These are phyloP conservation scores for Penicillium sp. DNA, from an alignment of 2,329 filamentous ascomycete genomes.

Conservation along the genomic window DNA sequence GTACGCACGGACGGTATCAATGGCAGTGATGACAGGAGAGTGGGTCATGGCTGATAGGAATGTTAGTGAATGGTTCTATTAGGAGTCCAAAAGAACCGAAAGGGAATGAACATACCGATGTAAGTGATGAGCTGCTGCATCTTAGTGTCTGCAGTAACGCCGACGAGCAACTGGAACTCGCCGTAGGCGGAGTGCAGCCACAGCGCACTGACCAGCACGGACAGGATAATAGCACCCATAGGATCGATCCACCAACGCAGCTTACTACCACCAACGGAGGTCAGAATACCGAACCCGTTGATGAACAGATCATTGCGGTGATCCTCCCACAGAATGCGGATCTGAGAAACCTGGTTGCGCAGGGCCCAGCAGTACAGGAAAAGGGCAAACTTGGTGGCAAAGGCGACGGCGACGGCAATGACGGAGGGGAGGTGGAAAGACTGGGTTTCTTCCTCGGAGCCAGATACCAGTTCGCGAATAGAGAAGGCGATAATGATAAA, in stretches of 20 bases:
- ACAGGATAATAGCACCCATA: constrained; percentile 82
- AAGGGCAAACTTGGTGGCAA: constrained; percentile 75
- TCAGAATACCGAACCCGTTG: constrained; percentile 90
- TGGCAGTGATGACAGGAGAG: constrained; percentile 73
- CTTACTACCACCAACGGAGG: constrained; percentile 86
- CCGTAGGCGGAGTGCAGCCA: constrained; percentile 84
- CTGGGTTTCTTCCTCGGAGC: constrained; percentile 54
- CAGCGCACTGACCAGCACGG: constrained; percentile 70
- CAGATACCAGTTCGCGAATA: constrained; percentile 63
- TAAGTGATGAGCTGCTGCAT: constrained; percentile 95
- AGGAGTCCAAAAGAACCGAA: background rate
- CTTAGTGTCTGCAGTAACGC: constrained; percentile 79
- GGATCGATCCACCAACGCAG: constrained; percentile 94
- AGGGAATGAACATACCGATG: constrained; percentile 59
- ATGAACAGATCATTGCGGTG: constrained; percentile 97
- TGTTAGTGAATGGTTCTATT: constrained; percentile 4
- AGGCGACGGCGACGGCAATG: constrained; percentile 80
- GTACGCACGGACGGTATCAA: constrained; percentile 94
- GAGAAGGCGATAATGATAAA: constrained; percentile 91
- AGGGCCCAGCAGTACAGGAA: constrained; percentile 93
- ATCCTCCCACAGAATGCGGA: constrained; percentile 92
- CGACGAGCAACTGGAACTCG: constrained; percentile 89
- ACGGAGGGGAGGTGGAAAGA: constrained; percentile 78
- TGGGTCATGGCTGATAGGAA: constrained; percentile 69
- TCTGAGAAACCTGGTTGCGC: constrained; percentile 86